A percentile compares a stretch with the other conserved stretches of the same genome.
Conservation (phyloP, 2,329 filamentous ascomycete species). For the Purpureocillium takamizusanense region DNA sequence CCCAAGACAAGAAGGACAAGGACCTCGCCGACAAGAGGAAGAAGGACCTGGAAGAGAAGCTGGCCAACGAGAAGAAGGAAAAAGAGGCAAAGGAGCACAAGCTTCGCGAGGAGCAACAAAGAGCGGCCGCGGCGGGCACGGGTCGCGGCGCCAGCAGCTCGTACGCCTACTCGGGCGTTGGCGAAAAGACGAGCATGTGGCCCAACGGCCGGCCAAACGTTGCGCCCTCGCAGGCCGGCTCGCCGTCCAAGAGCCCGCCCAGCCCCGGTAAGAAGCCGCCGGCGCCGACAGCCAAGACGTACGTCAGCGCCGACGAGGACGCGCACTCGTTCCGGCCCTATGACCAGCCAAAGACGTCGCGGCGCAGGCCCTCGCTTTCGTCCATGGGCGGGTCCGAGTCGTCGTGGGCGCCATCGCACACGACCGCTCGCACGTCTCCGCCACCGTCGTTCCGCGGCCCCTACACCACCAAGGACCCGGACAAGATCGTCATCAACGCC, state of each 20-base stretch:
- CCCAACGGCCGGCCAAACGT: constrained; percentile 48
- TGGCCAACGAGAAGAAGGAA: constrained; percentile 17
- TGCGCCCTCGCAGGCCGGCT: constrained; percentile 18
- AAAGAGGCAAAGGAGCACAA: constrained; percentile 22
- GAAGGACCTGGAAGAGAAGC: constrained; percentile 14
- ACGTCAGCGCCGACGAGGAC: constrained; percentile 54
- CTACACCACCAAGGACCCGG: constrained; percentile 81
- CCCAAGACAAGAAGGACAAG: constrained; percentile 22
- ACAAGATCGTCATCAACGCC: constrained; percentile 92
- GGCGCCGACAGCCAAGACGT: constrained; percentile 45
- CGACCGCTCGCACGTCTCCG: constrained; percentile 74
- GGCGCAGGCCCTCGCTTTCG: constrained; percentile 55
- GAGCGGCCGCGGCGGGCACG: constrained; percentile 23
- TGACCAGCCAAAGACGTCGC: constrained; percentile 53
- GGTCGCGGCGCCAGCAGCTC: constrained; percentile 39
- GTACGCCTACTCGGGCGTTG: constrained; percentile 57
- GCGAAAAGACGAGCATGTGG: constrained; percentile 63
- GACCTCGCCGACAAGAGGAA: constrained; percentile 11
- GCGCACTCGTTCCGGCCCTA: constrained; percentile 70
- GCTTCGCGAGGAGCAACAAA: constrained; percentile 25
- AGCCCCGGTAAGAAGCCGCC: constrained; percentile 31
- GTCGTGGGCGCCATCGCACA: constrained; percentile 77
- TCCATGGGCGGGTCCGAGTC: constrained; percentile 68
- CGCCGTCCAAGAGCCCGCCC: constrained; percentile 14
- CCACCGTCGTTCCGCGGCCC: constrained; percentile 69